Percentiles rank a stretch among this genome's conserved stretches.
Evolutionary conservation across 192 early-diverging fungal genomes (phyloP).

Genomic region (Podochytrium sp.): DNA sequence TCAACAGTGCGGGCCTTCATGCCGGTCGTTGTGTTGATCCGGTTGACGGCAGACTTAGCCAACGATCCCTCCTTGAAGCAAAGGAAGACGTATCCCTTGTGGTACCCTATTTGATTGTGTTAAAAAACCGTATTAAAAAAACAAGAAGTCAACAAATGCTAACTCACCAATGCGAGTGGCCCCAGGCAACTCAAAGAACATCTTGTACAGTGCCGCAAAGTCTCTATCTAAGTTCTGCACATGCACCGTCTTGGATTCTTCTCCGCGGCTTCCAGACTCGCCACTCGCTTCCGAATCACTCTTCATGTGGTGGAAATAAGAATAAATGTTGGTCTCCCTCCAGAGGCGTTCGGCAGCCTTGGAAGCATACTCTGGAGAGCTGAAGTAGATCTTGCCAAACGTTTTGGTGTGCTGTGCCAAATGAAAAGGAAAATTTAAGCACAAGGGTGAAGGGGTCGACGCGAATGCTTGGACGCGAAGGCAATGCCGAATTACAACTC

Average conservation of each 20-base stretch:
- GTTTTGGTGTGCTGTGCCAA: slow-evolving; percentile 22
- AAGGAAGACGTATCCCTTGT: slow-evolving; percentile 20
- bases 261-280: not conserved
- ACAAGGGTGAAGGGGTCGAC: no score
- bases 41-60: not conserved
- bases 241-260: slow-evolving; percentile 9
- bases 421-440: not conserved
- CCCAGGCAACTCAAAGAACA: slow-evolving; percentile 20
- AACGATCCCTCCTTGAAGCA: not conserved
- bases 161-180: slow-evolving; percentile 9
- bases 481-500: no score
- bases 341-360: slow-evolving; percentile 13
- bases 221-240: slow-evolving; percentile 16
- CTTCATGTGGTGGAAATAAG: slow-evolving; percentile 21
- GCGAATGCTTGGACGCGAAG: no score
- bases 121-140: not conserved
- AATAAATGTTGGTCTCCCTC: slow-evolving; percentile 28
- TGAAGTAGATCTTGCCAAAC: slow-evolving; percentile 26
- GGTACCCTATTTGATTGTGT: no score
- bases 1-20: slow-evolving; percentile 30
- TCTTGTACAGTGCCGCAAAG: slow-evolving; percentile 12
- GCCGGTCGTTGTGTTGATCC: not conserved
- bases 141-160: not conserved
- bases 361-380: not conserved
- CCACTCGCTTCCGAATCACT: not conserved